Percentiles rank a stretch among this genome's conserved stretches.
Evolutionary conservation across 2,329 filamentous ascomycete species (phyloP).

Genomic region (Lecanicillium sp.): DNA sequence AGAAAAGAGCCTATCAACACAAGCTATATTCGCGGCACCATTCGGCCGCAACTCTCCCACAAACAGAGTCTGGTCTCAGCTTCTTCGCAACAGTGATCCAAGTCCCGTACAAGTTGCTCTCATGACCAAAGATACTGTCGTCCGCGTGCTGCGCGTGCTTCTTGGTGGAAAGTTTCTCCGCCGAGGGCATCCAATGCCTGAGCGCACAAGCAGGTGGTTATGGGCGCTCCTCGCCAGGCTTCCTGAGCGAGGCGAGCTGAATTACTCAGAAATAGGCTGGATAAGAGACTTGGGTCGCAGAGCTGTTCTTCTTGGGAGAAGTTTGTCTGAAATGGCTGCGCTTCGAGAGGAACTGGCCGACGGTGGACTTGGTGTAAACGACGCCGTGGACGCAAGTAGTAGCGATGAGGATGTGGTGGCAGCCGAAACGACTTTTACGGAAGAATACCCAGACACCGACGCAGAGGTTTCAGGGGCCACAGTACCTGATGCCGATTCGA

Average conservation of each 20-base stretch:
- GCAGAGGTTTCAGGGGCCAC: conserved; percentile 19
- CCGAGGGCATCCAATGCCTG: conserved; percentile 49
- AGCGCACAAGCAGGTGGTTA: conserved; percentile 70
- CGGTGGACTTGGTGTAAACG: conserved; percentile 30
- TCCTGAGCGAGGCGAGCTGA: conserved; percentile 65
- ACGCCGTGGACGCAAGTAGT: conserved; percentile 38
- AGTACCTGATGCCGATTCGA: conserved; percentile 13
- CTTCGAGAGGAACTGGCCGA: conserved; percentile 34
- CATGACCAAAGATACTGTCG: conserved; percentile 58
- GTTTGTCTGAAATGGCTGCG: conserved; percentile 43
- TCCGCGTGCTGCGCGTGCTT: conserved; percentile 60
- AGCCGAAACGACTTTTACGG: conserved; percentile 21
- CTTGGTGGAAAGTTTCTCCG: conserved; percentile 55
- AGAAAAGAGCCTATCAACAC: conserved; percentile 43
- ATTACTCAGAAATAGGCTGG: conserved; percentile 65
- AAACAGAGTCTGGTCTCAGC: conserved; percentile 41
- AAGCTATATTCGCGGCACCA: conserved; percentile 47
- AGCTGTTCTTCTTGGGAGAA: conserved; percentile 54
- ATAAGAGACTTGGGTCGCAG: conserved; percentile 73
- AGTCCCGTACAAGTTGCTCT: conserved; percentile 50
- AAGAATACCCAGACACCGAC: conserved; percentile 12
- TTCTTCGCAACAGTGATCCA: conserved; percentile 46
- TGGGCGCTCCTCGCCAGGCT: conserved; percentile 75
- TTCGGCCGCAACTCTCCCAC: conserved; percentile 42
- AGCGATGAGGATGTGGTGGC: conserved; percentile 28